Evolutionary conservation across 2,329 filamentous ascomycete genomes (phyloP).

Genomic region (Fusarium torulosum): DNA sequence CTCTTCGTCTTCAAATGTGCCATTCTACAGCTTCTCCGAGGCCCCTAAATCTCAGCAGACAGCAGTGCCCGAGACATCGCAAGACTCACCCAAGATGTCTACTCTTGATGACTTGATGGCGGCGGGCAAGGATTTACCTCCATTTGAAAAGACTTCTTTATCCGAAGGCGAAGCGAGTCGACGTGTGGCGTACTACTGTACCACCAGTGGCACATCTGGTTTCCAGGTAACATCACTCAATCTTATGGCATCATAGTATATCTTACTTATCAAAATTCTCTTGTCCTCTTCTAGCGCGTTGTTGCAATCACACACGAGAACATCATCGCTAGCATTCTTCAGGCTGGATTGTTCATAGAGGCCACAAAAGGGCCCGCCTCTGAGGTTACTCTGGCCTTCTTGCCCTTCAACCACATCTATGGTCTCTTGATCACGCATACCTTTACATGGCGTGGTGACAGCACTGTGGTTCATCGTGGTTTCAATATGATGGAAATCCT

Average conservation of each 20-base stretch:
- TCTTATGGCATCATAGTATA: neutral
- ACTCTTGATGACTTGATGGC: slow-evolving; percentile 9
- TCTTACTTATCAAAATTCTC: neutral
- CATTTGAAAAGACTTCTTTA: neutral
- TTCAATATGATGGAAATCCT: slow-evolving; percentile 15
- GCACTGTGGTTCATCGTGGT: slow-evolving; percentile 8
- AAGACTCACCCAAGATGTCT: slow-evolving; percentile 1
- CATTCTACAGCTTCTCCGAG: slow-evolving; percentile 9
- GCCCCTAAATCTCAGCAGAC: neutral
- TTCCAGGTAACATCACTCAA: slow-evolving; percentile 9
- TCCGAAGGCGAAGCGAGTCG: slow-evolving; percentile 5
- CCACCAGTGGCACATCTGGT: slow-evolving; percentile 12
- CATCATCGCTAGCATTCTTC: slow-evolving; percentile 12
- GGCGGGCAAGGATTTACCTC: neutral
- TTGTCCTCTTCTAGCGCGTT: neutral
- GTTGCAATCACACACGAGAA: slow-evolving; percentile 13
- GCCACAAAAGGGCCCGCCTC: slow-evolving; percentile 8
- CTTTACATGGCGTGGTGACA: slow-evolving; percentile 11
- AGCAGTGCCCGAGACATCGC: neutral
- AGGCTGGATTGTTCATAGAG: slow-evolving; percentile 11
- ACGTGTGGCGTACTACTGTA: slow-evolving; percentile 11
- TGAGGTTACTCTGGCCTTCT: slow-evolving; percentile 6
- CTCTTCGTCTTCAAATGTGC: slow-evolving; percentile 7
- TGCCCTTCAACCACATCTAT: slow-evolving; percentile 10
- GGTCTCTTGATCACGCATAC: slow-evolving; percentile 15